A percentile compares a stretch with the other conserved stretches of the same genome.
Conservation (phyloP, 345 rosid species). For the Moringa oleifera region DNA sequence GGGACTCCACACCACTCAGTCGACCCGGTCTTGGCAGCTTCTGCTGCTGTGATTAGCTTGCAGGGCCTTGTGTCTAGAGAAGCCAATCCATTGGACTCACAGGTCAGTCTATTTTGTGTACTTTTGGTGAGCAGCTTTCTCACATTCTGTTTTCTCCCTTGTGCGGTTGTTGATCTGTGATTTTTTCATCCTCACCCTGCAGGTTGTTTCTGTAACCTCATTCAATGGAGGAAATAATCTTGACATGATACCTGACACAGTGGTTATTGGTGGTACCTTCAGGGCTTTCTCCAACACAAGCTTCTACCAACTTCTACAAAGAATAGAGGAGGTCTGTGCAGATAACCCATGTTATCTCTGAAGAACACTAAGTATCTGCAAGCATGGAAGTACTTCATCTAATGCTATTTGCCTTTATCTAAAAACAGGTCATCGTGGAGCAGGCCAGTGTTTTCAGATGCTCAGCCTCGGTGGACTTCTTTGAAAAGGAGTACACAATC, state of each 20-base stretch:
- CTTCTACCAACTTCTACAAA: constrained; percentile 54
- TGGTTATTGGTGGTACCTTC: constrained; percentile 69
- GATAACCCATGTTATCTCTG: too few relatives aligned
- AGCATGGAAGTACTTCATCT: too few relatives aligned
- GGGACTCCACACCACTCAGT: constrained; percentile 25
- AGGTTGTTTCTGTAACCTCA: constrained; percentile 82
- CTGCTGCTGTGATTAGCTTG: constrained; percentile 70
- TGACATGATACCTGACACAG: constrained; percentile 40
- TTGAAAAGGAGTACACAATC: constrained; percentile 52
- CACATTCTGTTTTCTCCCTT: neutral
- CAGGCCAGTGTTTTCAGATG: constrained; percentile 70
- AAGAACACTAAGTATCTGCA: too few relatives aligned
- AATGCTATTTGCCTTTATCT: neutral
- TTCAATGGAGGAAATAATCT: constrained; percentile 57
- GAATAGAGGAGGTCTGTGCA: constrained; percentile 57
- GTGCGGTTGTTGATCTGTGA: too few relatives aligned
- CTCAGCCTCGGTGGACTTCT: constrained; percentile 60
- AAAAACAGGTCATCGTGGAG: constrained; percentile 57
- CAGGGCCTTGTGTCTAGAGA: constrained; percentile 88
- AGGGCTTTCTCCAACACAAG: constrained; percentile 78
- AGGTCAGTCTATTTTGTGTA: constrained; percentile 24
- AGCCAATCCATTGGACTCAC: constrained; percentile 80
- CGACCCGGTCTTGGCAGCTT: constrained; percentile 63
- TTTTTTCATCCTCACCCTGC: neutral
- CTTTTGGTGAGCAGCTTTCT: neutral